Evolutionary conservation across 176 grass and related monocot genomes (phyloP), one percentile per base, ranked within the genome.

Genomic region (Musa itinerans): DNA sequence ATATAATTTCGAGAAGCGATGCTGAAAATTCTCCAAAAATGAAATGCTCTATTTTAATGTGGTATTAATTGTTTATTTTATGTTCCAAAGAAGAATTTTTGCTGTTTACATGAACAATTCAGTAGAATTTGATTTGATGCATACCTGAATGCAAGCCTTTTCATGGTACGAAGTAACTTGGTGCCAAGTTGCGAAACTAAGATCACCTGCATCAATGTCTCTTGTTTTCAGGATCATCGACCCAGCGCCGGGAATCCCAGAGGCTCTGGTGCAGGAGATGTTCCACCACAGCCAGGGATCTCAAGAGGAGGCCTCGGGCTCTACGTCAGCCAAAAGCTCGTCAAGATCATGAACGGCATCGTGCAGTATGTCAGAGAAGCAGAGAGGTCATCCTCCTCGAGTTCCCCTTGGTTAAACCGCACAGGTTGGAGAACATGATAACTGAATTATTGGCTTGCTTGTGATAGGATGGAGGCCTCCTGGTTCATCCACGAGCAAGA

Each of bases 321-420:
- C 22, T 82, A 84, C 76, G 89, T 99, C 65, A 92, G 89, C 82
- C 95, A 94, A 78, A 91, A 92, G 78, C 82, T 99, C 12, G 71
- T 99, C 54, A 94, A 94, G 63, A 94, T 82, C 50, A 99, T 99
- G 95, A 86, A 88, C 1, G 95, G 91, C 55, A 92, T 78, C 11
- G 83, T 92, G 29, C 95, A 94, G 24, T 92, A 94, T 83, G 86
- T 91, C 65, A 86, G 91, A 62, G 95, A 94, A 87, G 86, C 95
- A 12, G 85, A 94, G 12, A 89, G 58, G 27, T 84, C 95, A 80
- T 94, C 53, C 85, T 99, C 27, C 55, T 94, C 19, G 95, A 92
- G 82, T 92, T 94, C 66, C 95, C 88, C 0, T 77, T 92, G 61
- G 88, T 82, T 54, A 84, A 29, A 88, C 27, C 80, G 70, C 71